phyloP scores from a whole-genome alignment of 345 rosid species.

The Rhodamnia rubescens region DNA sequence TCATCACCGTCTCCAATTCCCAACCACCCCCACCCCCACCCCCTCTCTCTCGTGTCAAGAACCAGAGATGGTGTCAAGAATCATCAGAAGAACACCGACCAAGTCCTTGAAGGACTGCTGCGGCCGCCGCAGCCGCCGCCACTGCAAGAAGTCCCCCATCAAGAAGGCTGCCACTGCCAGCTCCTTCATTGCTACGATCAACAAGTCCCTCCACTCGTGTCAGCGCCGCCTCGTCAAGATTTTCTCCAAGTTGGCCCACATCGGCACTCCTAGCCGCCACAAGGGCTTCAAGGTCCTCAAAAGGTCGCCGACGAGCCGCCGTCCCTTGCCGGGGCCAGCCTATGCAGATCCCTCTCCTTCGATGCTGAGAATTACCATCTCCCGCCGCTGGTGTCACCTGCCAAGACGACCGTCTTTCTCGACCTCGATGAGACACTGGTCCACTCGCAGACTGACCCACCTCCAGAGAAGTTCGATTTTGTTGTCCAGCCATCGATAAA shows the following conservation, averaged over 20 bases:
- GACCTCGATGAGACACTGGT: constrained; percentile 88
- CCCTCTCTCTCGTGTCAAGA: not conserved
- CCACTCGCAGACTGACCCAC: constrained; percentile 75
- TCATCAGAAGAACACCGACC: constrained; percentile 29
- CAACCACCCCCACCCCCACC: constrained; percentile 1
- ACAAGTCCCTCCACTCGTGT: constrained; percentile 49
- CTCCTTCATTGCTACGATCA: constrained; percentile 43
- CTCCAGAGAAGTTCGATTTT: constrained; percentile 51
- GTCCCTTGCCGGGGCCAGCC: not conserved
- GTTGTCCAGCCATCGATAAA: constrained; percentile 51
- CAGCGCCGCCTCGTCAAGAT: constrained; percentile 55
- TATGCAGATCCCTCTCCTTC: constrained; percentile 19
- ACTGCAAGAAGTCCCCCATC: constrained; percentile 22
- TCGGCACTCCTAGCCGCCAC: constrained; percentile 26
- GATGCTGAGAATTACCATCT: constrained; percentile 16
- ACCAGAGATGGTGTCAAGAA: constrained; percentile 48
- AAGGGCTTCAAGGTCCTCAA: constrained; percentile 53
- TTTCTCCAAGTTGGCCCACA: constrained; percentile 40
- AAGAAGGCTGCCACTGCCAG: constrained; percentile 18
- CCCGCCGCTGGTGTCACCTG: constrained; percentile 19
- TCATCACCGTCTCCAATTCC: not conserved
- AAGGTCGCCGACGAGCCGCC: constrained; percentile 1
- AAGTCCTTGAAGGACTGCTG: constrained; percentile 31
- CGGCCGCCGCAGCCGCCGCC: constrained; percentile 19
- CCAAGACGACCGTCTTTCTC: constrained; percentile 57